Evolutionary conservation across 306 rosid genomes (phyloP).

Genomic region (Lathyrus aphaca): DNA sequence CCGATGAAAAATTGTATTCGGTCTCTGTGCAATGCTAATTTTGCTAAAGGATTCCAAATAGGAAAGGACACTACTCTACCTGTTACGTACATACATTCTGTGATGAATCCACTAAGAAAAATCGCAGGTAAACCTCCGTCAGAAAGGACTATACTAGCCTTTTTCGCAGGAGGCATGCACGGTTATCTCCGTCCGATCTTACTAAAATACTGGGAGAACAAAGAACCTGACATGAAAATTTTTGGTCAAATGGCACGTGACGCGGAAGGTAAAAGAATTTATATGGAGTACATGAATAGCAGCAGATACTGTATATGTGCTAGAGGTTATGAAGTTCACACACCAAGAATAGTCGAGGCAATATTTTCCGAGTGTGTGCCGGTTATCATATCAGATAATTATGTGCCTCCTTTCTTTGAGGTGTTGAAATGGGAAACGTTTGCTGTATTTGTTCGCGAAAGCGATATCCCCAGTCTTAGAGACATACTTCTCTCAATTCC

Average conservation of each 20-base stretch:
- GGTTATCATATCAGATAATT: constrained; percentile 48
- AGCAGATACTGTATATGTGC: constrained; percentile 91
- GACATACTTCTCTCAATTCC: constrained; percentile 72
- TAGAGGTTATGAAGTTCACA: constrained; percentile 82
- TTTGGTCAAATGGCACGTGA: constrained; percentile 79
- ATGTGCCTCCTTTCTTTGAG: constrained; percentile 51
- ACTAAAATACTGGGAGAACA: constrained; percentile 72
- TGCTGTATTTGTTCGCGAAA: constrained; percentile 46
- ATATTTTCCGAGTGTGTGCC: constrained; percentile 59
- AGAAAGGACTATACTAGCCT: constrained; percentile 66
- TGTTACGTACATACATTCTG: constrained; percentile 66
- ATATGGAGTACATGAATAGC: constrained; percentile 75
- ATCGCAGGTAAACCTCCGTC: constrained; percentile 66
- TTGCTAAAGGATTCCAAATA: constrained; percentile 66
- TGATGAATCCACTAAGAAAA: constrained; percentile 53
- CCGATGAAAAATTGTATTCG: constrained; percentile 67
- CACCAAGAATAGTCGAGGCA: constrained; percentile 80
- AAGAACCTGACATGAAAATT: constrained; percentile 75
- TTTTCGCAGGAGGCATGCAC: constrained; percentile 80
- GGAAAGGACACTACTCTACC: constrained; percentile 85
- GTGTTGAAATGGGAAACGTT: constrained; percentile 48
- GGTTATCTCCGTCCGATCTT: constrained; percentile 78
- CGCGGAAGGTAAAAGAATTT: constrained; percentile 61
- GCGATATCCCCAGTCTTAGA: constrained; percentile 64
- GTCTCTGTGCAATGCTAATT: constrained; percentile 81